These are phyloP conservation scores for Echeveria elegans DNA, from an alignment of 164 flowering plant genomes.

Conservation along the genomic window DNA sequence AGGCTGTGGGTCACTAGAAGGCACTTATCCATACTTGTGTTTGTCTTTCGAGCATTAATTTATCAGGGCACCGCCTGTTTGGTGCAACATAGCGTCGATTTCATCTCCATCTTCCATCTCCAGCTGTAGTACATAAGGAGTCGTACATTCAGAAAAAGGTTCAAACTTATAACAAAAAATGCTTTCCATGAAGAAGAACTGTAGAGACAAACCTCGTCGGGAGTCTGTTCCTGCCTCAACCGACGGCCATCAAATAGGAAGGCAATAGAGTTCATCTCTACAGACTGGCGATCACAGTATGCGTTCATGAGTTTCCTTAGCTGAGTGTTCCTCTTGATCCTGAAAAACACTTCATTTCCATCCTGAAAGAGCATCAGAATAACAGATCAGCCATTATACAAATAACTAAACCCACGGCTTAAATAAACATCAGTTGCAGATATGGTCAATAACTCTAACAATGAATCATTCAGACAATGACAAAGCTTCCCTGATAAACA, in stretches of 20 bases:
- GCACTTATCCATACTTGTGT: no score
- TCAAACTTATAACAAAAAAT: no score
- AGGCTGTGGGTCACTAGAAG: no score
- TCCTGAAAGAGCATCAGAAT: constrained; percentile 21
- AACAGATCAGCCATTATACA: not conserved
- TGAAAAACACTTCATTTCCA: constrained; percentile 47
- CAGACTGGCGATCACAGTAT: constrained; percentile 43
- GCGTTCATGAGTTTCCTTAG: constrained; percentile 47
- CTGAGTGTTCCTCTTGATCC: constrained; percentile 47
- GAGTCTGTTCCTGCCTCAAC: constrained; percentile 40
- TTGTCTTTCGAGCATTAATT: not conserved
- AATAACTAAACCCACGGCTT: not conserved
- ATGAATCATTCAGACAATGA: no score
- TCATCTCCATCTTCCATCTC: constrained; percentile 7
- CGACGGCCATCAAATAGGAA: constrained; percentile 53
- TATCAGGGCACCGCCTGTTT: not conserved
- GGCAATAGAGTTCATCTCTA: constrained; percentile 36
- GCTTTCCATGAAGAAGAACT: not conserved
- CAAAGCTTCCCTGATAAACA: no score
- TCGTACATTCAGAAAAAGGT: not conserved
- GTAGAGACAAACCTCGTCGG: constrained; percentile 32
- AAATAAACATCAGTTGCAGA: not conserved
- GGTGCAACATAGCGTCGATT: not conserved
- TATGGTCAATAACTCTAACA: not conserved
- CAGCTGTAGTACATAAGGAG: not conserved